Evolutionary conservation across 306 rosid species (phyloP), one percentile per base, ranked within the genome.

Genomic region (Abrus pulchellus): DNA sequence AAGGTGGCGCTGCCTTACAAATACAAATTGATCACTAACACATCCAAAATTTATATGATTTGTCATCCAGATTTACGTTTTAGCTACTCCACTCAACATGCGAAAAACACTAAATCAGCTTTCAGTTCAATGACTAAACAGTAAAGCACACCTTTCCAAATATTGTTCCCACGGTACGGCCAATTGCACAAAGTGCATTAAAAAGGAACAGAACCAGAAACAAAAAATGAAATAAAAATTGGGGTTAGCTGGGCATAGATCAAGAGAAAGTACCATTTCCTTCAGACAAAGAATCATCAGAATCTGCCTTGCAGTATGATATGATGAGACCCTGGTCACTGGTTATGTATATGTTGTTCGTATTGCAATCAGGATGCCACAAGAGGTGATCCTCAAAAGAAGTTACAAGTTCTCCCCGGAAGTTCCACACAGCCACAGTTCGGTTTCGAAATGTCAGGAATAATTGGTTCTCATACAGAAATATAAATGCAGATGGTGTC

Each of bases 351-450:
- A 94, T 94, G 80, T 94, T 94, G 83, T 94, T 94, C 7, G 98
- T 92, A 59, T 94, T 92, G 88, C 97, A 94, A 89, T 94, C 97
- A 3, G 98, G 98, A 87, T 94, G 98, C 98, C 97, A 94, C 90
- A 94, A 82, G 78, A 92, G 93, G 85, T 94, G 98, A 77, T 94
- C 98, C 83, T 94, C 98, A 77, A 94, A 94, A 3, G 98, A 94
- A 40, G 98, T 94, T 20, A 94, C 98, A 61, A 91, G 97, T 83
- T 94, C 97, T 78, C 98, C 98, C 27, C 97, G 97, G 47, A 94
- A 94, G 86, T 94, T 94, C 98, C 98, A 94, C 63, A 94, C 98
- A 81, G 97, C 98, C 79, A 94, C 98, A 64, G 93, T 90, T 61
- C 97, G 94, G 70, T 94, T 87, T 62, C 97, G 89, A 77, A 94